Percentiles rank a stretch among this genome's conserved stretches.
phyloP scores from a whole-genome alignment of 441 rosid species.

The Erodium texanum region DNA sequence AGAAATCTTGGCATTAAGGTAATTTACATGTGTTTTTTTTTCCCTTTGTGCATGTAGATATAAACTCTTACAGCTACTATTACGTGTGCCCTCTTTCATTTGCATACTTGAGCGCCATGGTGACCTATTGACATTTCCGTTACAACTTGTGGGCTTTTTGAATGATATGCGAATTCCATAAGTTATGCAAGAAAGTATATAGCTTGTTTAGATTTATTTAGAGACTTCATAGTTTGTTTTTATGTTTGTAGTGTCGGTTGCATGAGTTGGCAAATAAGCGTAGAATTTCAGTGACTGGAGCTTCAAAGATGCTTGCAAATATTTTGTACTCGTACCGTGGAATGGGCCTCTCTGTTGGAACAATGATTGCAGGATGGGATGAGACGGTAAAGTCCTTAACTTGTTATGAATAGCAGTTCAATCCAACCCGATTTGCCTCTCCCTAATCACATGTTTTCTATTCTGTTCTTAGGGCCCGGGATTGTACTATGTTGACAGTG shows the following conservation, averaged over 20 bases:
- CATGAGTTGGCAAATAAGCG: conserved; percentile 64
- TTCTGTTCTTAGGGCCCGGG: conserved; percentile 67
- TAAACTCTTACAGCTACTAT: not conserved
- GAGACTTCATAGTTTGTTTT: conserved; percentile 12
- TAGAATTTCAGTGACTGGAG: conserved; percentile 94
- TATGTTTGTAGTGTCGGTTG: too few species aligned
- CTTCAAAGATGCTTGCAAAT: conserved; percentile 90
- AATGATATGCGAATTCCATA: not conserved
- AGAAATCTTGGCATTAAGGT: conserved; percentile 91
- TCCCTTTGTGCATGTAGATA: not conserved
- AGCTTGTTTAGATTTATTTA: not conserved
- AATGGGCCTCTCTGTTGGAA: conserved; percentile 78
- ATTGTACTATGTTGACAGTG: conserved; percentile 90
- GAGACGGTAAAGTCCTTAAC: conserved; percentile 52
- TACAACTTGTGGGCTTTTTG: not conserved
- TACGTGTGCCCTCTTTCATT: not conserved
- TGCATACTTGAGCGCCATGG: not conserved
- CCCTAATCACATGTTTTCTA: not conserved
- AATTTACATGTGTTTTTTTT: not conserved
- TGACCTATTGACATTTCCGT: not conserved
- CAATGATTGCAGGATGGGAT: conserved; percentile 97
- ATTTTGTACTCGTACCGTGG: conserved; percentile 78
- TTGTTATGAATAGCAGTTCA: not conserved
- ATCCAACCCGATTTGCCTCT: not conserved
- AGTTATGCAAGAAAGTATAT: not conserved